Evolutionary conservation across 257 asterid species (phyloP), one percentile per base, ranked within the genome.

Genomic region (Nicotiana attenuata): DNA sequence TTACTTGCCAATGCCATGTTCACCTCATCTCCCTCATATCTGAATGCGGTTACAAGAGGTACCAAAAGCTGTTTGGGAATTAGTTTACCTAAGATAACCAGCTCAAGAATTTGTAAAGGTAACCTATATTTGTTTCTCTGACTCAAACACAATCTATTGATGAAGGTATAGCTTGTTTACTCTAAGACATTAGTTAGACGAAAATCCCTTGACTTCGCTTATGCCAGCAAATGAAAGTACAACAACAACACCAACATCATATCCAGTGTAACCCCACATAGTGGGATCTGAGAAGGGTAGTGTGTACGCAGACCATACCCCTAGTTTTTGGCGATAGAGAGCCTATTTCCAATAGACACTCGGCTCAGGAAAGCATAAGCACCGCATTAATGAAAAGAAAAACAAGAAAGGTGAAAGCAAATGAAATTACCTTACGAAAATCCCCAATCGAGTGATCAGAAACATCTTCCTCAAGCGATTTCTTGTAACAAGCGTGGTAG

Each of bases 381-480:
- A 7, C 11, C 47, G 8, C 11, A 41, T 10, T 41, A 41, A 41
- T 7, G 11, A 41, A 41, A 41, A 41, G 11, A 8, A 41, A 41
- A 41, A 41, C 3, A 41, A 41, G 47, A 41, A 7, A 3, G 11
- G 47, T 7, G 11, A 41, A 8, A 41, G 47, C 10, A 41, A 41
- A 84, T 17, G 24, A 24, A 77, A 66, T 20, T 88, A 93, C 99
- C 94, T 88, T 93, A 17, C 97, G 90, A 81, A 87, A 87, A 83
- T 92, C 93, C 71, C 97, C 99, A 31, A 77, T 38, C 2, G 96
- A 88, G 90, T 91, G 97, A 90, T 89, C 82, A 0, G 96, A 97
- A 64, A 95, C 94, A 84, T 95, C 98, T 87, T 95, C 99, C 83
- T 95, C 99, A 5, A 95, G 88, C 41, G 97, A 92, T 86, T 87